These are phyloP conservation scores for Lyophyllum atratum DNA, from an alignment of 768 basidiomycete species.

Conservation along the genomic window DNA sequence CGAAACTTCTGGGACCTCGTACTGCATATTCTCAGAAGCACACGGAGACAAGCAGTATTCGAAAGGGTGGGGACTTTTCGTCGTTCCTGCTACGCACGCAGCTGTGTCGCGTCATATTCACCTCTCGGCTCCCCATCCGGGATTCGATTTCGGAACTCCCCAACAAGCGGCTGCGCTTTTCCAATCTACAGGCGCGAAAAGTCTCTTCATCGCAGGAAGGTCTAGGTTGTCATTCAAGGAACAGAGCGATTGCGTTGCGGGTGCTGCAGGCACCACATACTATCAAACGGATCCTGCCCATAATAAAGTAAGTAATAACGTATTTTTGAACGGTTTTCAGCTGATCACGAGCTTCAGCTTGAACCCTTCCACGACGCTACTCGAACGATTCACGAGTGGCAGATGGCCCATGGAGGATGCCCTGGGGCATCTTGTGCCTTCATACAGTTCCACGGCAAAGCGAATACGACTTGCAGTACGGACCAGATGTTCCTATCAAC, in stretches of 20 bases:
- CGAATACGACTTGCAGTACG: slow-evolving; percentile 30
- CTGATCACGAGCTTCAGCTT: slow-evolving; percentile 24
- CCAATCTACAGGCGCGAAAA: slow-evolving; percentile 36
- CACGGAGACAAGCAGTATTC: slow-evolving; percentile 13
- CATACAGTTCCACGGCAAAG: slow-evolving; percentile 52
- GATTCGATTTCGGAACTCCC: slow-evolving; percentile 37
- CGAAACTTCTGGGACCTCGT: slow-evolving; percentile 24
- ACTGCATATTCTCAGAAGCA: slow-evolving; percentile 33
- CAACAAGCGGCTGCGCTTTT: slow-evolving; percentile 44
- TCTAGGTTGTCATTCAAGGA: slow-evolving; percentile 33
- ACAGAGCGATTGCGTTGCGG: slow-evolving; percentile 34
- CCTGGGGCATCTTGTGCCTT: slow-evolving; percentile 41
- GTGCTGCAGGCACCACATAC: slow-evolving; percentile 23
- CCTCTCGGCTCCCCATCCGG: slow-evolving; percentile 48
- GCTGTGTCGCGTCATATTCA: slow-evolving; percentile 34
- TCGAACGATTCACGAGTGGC: slow-evolving; percentile 40
- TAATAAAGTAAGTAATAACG: slow-evolving; percentile 35
- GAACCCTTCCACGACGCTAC: slow-evolving; percentile 48
- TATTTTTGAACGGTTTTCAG: neutral
- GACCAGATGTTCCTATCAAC: slow-evolving; percentile 48
- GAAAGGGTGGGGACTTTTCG: slow-evolving; percentile 39
- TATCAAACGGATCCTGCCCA: slow-evolving; percentile 51
- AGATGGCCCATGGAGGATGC: slow-evolving; percentile 38
- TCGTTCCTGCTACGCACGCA: slow-evolving; percentile 28
- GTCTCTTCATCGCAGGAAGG: slow-evolving; percentile 44